Conservation (phyloP, 2,329 filamentous ascomycete genomes). For the Penicillium decumbens region DNA sequence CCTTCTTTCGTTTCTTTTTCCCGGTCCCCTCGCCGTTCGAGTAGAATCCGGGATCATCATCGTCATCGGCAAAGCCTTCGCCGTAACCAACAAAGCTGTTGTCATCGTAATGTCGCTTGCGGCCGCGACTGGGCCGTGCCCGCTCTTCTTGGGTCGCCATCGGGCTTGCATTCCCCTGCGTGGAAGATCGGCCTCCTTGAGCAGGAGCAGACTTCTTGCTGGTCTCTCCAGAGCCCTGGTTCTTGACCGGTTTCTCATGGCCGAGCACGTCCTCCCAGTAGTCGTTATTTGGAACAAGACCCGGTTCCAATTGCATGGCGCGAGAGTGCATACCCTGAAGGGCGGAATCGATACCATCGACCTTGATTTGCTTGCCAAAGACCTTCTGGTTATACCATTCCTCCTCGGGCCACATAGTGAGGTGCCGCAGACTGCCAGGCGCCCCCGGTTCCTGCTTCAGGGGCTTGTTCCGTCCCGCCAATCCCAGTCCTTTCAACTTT, state of each 20-base stretch:
- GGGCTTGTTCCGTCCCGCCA: conserved; percentile 48
- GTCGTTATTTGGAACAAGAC: conserved; percentile 43
- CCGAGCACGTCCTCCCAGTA: conserved; percentile 49
- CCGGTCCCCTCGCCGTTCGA: conserved; percentile 42
- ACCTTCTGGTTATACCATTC: conserved; percentile 51
- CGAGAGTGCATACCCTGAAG: conserved; percentile 40
- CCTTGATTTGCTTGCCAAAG: conserved; percentile 44
- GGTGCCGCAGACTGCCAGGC: conserved; percentile 37
- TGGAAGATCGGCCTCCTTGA: conserved; percentile 21
- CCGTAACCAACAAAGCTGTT: conserved; percentile 50
- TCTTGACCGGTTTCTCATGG: conserved; percentile 44
- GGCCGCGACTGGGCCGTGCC: conserved; percentile 42
- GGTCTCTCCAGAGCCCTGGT: conserved; percentile 25
- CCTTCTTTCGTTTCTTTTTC: conserved; percentile 50
- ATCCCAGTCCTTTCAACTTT: conserved; percentile 45
- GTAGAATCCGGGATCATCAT: conserved; percentile 42
- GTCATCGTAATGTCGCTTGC: conserved; percentile 50
- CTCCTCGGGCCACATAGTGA: conserved; percentile 48
- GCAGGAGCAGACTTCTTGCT: conserved; percentile 30
- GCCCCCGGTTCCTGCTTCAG: conserved; percentile 42
- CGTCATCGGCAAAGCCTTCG: conserved; percentile 49
- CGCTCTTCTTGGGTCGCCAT: conserved; percentile 33
- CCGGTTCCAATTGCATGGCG: conserved; percentile 48
- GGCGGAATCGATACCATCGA: conserved; percentile 40
- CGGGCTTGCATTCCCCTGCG: conserved; percentile 28